Evolutionary conservation across 148 eudicot species (phyloP), one percentile per base, ranked within the genome.

Genomic region (Rheum nobile): DNA sequence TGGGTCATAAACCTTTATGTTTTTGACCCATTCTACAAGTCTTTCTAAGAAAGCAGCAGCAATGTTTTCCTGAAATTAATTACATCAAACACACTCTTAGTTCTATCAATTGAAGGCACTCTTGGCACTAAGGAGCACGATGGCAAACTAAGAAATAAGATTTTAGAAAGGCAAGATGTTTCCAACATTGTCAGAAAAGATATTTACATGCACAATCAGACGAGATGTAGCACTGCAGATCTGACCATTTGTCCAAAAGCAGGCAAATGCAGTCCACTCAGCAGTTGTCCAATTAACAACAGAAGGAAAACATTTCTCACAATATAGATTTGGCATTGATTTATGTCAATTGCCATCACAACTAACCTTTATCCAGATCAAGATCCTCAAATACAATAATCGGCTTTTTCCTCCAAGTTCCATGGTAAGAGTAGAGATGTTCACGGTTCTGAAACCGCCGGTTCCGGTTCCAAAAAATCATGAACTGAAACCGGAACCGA

Each of bases 361-460:
- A 80, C 93, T 77, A 78, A 92, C 99, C 97, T 84, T 85, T 83
- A 77, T 92, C 97, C 67, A 96, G 85, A 63, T 92, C 99, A 72
- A 92, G 90, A 84, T 96, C 99, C 73, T 96, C 96, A 86, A 96
- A 96, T 65, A 96, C 90, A 42, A 96, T 71, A 72, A 96, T 90
- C 59, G 99, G 99, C 99, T 96, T 85, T 96, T 96, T 68, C 99
- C 99, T 75, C 99, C 99, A 78, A 96, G 99, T 80, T 96, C 99
- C 79, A 96, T 87, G 67, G 92, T 83, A 78, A n/a, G n/a, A n/a
- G n/a, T n/a, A n/a, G n/a, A n/a, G n/a, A n/a, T n/a, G n/a, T n/a
- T n/a, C n/a, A n/a, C n/a, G n/a, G n/a, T n/a, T n/a, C n/a, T n/a
- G n/a, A n/a, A n/a, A n/a, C n/a, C n/a, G n/a, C n/a, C n/a, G n/a